phyloP scores from a whole-genome alignment of 768 basidiomycete species.

The Podaxis sp. region DNA sequence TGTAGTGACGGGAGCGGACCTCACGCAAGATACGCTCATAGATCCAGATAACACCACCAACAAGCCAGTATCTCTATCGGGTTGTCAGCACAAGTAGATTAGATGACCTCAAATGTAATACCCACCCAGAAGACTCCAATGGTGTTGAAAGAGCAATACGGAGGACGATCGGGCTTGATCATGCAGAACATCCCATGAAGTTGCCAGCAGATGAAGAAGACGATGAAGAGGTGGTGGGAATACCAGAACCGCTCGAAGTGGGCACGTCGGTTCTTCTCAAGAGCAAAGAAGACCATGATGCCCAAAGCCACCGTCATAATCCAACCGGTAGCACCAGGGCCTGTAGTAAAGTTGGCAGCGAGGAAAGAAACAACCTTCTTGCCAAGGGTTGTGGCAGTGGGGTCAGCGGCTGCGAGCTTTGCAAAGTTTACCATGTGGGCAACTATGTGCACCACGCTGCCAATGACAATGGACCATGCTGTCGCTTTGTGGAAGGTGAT shows the following conservation, averaged over 20 bases:
- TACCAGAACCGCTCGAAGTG: slow-evolving; percentile 93
- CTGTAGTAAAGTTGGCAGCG: slow-evolving; percentile 74
- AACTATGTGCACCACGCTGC: slow-evolving; percentile 69
- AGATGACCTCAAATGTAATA: slow-evolving; percentile 25
- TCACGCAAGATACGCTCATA: slow-evolving; percentile 89
- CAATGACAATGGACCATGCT: slow-evolving; percentile 86
- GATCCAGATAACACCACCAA: slow-evolving; percentile 85
- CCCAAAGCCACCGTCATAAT: slow-evolving; percentile 75
- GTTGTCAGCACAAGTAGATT: slow-evolving; percentile 6
- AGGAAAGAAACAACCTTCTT: slow-evolving; percentile 71
- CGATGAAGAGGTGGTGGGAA: slow-evolving; percentile 82
- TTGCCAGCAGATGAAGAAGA: slow-evolving; percentile 95
- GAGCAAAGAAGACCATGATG: slow-evolving; percentile 82
- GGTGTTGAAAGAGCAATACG: slow-evolving; percentile 80
- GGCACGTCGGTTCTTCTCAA: slow-evolving; percentile 73
- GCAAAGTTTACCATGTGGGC: slow-evolving; percentile 89
- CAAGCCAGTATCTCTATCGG: slow-evolving; percentile 80
- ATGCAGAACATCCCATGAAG: slow-evolving; percentile 97
- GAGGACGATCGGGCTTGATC: slow-evolving; percentile 88
- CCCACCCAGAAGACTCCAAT: slow-evolving; percentile 94
- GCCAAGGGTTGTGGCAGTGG: slow-evolving; percentile 49
- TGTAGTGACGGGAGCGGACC: slow-evolving; percentile 84
- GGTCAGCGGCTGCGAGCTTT: slow-evolving; percentile 56
- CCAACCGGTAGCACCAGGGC: slow-evolving; percentile 85
- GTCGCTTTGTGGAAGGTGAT: slow-evolving; percentile 89